phyloP scores from a whole-genome alignment of 2,329 filamentous ascomycete genomes.

The Clonostachys chloroleuca region DNA sequence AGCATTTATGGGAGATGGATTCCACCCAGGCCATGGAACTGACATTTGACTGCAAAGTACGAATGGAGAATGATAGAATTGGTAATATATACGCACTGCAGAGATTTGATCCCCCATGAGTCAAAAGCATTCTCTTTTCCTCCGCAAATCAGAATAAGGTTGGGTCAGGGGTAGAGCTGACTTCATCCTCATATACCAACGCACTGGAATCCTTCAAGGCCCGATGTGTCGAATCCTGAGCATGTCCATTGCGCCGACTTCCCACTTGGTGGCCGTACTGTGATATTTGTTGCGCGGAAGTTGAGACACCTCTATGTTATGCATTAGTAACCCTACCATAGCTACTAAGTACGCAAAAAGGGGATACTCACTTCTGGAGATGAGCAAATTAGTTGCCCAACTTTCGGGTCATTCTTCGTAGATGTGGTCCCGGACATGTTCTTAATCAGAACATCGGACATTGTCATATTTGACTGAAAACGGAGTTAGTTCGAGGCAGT shows the following conservation, averaged over 20 bases:
- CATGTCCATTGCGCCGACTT: constrained; percentile 13
- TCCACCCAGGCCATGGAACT: no score
- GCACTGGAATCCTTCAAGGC: constrained; percentile 3
- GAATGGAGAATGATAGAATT: no score
- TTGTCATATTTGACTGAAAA: constrained; percentile 8
- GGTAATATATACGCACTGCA: no score
- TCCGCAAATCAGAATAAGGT: no score
- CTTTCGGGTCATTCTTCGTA: constrained; percentile 17
- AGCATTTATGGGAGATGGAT: no score
- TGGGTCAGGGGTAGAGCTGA: no score
- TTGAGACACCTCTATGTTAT: constrained; percentile 8
- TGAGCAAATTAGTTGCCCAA: constrained; percentile 18
- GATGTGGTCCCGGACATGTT: constrained; percentile 19
- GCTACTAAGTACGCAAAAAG: not conserved
- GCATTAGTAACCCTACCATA: no score
- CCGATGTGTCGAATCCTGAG: constrained; percentile 7
- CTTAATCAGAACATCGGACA: constrained; percentile 16
- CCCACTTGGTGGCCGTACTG: constrained; percentile 12
- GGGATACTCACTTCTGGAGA: constrained; percentile 13
- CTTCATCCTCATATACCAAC: no score
- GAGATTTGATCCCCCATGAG: no score
- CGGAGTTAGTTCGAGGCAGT: no score
- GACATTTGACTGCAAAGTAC: no score
- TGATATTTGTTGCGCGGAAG: constrained; percentile 12
- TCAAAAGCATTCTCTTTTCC: no score